phyloP scores from a whole-genome alignment of 352 stramenopile genomes.

The Phytophthora crassamura region DNA sequence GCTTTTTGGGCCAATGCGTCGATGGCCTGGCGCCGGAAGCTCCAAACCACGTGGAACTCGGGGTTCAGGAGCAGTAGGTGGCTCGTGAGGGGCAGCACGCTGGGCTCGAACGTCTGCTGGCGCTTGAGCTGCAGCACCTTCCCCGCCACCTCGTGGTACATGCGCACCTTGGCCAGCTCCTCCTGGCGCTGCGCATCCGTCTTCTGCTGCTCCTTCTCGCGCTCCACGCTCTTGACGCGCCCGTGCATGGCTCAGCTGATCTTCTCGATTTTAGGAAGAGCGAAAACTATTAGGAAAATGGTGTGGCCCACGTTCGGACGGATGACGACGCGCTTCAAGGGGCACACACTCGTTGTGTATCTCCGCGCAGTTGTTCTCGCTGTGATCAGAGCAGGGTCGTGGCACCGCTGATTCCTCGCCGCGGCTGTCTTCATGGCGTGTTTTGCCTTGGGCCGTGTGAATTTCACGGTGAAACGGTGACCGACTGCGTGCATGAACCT shows the following conservation, averaged over 20 bases:
- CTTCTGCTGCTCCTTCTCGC: constrained; percentile 74
- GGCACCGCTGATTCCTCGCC: too few species aligned
- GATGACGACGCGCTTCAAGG: too few species aligned
- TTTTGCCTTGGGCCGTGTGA: too few species aligned
- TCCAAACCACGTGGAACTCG: constrained; percentile 98
- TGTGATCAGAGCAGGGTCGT: too few species aligned
- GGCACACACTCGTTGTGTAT: too few species aligned
- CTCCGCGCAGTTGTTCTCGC: too few species aligned
- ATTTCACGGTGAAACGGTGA: too few species aligned
- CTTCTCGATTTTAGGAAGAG: background rate
- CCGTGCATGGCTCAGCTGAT: constrained; percentile 58
- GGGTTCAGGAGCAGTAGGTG: constrained; percentile 96
- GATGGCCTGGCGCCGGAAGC: constrained; percentile 94
- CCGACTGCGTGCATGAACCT: too few species aligned
- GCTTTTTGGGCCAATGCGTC: constrained; percentile 46
- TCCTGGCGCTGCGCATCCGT: constrained; percentile 68
- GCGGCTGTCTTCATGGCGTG: too few species aligned
- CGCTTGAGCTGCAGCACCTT: constrained; percentile 75
- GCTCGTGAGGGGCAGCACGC: constrained; percentile 85
- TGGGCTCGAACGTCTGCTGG: constrained; percentile 54
- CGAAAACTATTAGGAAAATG: too few species aligned
- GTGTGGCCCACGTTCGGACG: too few species aligned
- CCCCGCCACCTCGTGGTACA: constrained; percentile 80
- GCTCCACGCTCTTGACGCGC: constrained; percentile 78
- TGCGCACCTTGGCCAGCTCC: constrained; percentile 66